phyloP scores from a whole-genome alignment of 1,284 basidiomycete genomes.

The Cutaneotrichosporon cutaneum region DNA sequence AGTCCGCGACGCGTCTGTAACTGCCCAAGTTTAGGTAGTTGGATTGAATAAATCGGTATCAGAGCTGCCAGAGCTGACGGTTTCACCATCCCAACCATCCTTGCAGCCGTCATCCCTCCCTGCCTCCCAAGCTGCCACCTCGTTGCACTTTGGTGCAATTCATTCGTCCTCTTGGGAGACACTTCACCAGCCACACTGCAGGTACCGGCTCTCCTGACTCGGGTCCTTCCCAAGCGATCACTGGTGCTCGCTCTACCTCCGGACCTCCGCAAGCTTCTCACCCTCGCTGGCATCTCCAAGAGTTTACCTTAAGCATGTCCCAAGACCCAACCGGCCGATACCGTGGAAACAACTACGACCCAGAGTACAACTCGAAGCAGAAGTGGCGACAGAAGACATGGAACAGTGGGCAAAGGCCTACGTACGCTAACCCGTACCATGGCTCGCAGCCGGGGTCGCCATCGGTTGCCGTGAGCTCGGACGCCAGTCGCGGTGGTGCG shows the following conservation, averaged over 20 bases:
- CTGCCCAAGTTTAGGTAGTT: neutral
- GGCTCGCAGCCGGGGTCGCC: neutral
- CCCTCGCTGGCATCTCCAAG: neutral
- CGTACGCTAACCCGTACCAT: neutral
- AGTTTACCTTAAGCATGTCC: constrained; percentile 13
- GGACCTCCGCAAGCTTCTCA: no score
- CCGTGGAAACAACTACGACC: constrained; percentile 29
- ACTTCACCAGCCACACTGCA: no score
- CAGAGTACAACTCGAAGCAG: constrained; percentile 17
- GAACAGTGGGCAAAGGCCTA: neutral
- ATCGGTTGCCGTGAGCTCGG: neutral
- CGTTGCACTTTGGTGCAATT: no score
- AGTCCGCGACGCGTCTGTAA: neutral
- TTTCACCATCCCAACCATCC: no score
- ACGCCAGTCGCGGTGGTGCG: neutral
- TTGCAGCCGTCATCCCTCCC: no score
- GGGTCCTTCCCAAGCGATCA: no score
- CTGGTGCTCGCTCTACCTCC: no score
- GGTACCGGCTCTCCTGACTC: neutral
- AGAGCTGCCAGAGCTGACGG: no score
- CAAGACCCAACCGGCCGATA: constrained; percentile 22
- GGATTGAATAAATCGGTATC: neutral
- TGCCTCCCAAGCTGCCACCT: no score
- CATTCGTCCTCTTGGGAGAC: no score
- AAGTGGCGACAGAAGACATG: constrained; percentile 4